Evolutionary conservation across 1,284 basidiomycete species (phyloP), one percentile per base, ranked within the genome.

Genomic region (Pseudozyma flocculosa): DNA sequence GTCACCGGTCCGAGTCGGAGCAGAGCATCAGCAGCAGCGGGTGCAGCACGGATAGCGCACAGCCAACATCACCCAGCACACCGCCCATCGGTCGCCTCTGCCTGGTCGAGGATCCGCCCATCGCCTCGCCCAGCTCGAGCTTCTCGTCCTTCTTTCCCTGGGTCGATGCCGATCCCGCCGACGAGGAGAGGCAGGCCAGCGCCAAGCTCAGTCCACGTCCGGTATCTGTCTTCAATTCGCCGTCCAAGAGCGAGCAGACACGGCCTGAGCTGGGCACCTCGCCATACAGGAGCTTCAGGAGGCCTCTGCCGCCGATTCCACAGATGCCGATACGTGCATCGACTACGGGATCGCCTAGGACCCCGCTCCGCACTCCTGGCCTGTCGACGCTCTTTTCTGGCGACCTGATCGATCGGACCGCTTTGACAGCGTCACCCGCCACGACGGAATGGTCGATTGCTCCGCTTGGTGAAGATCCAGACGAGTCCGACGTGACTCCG

Each of bases 141-240:
- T 62, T 58, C 29, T 40, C 37, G 45, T 29, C 41, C 39, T 50
- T 54, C 13, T 54, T 57, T 18, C 59, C 54, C 14, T 62, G 59
- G 59, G 38, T 57, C 11, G 38, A 62, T 34, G 50, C 51, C 15
- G 19, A 41, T 5, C 18, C 18, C 5, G 4, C 36, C 19, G 17
- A 23, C 36, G 24, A 17, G 32, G 18, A 19, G 19, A 7, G 3
- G 19, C 19, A 19, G 23, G 39, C 17, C 19, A 11, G 7, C n/a
- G 30, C 0, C 11, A 42, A 24, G 23, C 41, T 43, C 41, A 32
- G 18, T 26, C 18, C 19, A 4, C 32, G 32, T 11, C 32, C 32
- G 3, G 32, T 34, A 3, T 34, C 32, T 4, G 32, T 34, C 32
- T 34, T 34, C 15, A 14, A 11, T 17, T 4, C 10, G 7, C 32